Conservation (phyloP, 805 yeast genomes). For the Komagataella kurtzmanii region DNA sequence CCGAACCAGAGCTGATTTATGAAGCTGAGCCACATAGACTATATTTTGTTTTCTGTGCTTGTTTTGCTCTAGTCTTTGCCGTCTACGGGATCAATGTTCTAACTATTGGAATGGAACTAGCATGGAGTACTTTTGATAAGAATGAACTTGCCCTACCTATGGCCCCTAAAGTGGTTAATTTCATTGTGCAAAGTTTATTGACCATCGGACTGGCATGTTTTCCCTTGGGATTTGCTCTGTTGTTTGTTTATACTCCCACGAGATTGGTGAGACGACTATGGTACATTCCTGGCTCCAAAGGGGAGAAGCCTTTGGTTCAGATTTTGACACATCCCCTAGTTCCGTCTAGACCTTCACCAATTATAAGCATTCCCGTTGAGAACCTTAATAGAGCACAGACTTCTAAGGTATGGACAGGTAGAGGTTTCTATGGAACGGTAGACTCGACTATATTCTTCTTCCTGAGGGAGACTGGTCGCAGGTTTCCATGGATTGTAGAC, state of each 20-base stretch:
- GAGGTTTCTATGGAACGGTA: slow-evolving; percentile 76
- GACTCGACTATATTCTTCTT: slow-evolving; percentile 62
- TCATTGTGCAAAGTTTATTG: slow-evolving; percentile 14
- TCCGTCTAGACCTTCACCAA: slow-evolving; percentile 70
- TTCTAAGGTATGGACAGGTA: slow-evolving; percentile 73
- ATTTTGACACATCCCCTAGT: slow-evolving; percentile 66
- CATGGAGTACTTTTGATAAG: slow-evolving; percentile 12
- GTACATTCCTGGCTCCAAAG: slow-evolving; percentile 42
- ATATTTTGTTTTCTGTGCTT: slow-evolving; percentile 57
- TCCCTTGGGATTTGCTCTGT: slow-evolving; percentile 25
- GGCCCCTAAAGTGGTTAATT: slow-evolving; percentile 11
- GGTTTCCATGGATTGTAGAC: slow-evolving; percentile 66
- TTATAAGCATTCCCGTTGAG: slow-evolving; percentile 49
- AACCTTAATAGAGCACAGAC: slow-evolving; percentile 40
- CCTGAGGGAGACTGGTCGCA: slow-evolving; percentile 40
- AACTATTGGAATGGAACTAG: slow-evolving; percentile 16
- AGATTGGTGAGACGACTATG: slow-evolving; percentile 64
- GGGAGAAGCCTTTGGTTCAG: slow-evolving; percentile 35
- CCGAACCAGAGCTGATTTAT: slow-evolving; percentile 60
- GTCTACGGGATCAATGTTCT: slow-evolving; percentile 46
- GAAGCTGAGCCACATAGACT: slow-evolving; percentile 76
- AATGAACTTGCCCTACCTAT: slow-evolving; percentile 17
- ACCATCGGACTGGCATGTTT: slow-evolving; percentile 24
- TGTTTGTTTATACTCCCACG: slow-evolving; percentile 45
- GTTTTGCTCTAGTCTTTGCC: slow-evolving; percentile 54